phyloP scores from a whole-genome alignment of 1,284 basidiomycete species.

The Austroboletus niveus region DNA sequence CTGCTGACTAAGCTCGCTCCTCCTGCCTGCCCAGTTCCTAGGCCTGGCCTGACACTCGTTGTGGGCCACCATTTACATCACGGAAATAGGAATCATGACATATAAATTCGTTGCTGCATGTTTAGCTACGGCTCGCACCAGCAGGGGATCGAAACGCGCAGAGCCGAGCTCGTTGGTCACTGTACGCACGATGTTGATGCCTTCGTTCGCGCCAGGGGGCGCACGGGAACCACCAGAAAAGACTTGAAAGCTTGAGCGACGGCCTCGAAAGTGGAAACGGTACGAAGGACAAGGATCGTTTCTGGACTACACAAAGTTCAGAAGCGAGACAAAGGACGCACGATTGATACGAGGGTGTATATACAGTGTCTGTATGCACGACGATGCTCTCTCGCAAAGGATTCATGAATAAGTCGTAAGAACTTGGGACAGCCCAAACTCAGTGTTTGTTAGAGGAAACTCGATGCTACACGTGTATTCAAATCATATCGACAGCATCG shows the following conservation, averaged over 20 bases:
- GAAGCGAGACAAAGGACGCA: conserved; percentile 29
- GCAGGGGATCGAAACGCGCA: conserved; percentile 88
- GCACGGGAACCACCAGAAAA: conserved; percentile 64
- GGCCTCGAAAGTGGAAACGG: conserved; percentile 78
- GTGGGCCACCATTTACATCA: not conserved
- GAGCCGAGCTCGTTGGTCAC: conserved; percentile 90
- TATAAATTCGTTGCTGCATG: conserved; percentile 60
- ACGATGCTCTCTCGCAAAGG: conserved; percentile 94
- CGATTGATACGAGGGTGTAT: conserved; percentile 83
- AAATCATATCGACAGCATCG: conserved; percentile 57
- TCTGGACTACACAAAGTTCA: conserved; percentile 68
- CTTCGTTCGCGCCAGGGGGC: conserved; percentile 76
- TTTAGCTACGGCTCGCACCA: conserved; percentile 77
- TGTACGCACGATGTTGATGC: conserved; percentile 71
- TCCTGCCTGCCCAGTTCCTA: too few species aligned
- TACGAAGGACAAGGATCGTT: conserved; percentile 84
- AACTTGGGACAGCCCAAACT: conserved; percentile 83
- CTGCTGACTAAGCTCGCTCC: too few species aligned
- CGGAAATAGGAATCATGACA: too few species aligned
- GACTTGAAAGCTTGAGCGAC: conserved; percentile 72
- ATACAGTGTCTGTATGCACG: conserved; percentile 91
- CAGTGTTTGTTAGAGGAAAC: conserved; percentile 85
- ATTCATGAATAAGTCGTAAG: conserved; percentile 89
- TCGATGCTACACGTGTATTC: conserved; percentile 51
- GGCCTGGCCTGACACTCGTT: not conserved